Evolutionary conservation across 1,284 basidiomycete genomes (phyloP).

Genomic region (Leccinum subatratum): DNA sequence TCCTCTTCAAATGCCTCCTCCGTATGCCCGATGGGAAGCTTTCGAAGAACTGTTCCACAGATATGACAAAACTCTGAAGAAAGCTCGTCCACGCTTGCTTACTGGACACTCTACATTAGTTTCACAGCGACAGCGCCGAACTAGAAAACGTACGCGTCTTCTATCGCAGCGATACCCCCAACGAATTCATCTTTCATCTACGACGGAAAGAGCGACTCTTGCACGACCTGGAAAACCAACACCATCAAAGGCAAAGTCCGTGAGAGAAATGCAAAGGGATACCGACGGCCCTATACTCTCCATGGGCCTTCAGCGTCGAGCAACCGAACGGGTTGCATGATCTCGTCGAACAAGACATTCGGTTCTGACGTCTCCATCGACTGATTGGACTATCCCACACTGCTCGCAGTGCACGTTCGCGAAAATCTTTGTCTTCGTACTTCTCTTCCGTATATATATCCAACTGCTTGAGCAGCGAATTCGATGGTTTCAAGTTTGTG

Average conservation of each 20-base stretch:
- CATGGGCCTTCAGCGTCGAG: constrained; percentile 12
- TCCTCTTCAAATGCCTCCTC: constrained; percentile 14
- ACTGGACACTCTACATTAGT: constrained; percentile 15
- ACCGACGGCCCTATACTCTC: constrained; percentile 49
- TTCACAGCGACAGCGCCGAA: neutral
- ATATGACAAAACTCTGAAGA: constrained; percentile 17
- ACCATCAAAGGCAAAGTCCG: constrained; percentile 9
- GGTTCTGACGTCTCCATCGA: constrained; percentile 44
- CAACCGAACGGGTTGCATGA: constrained; percentile 52
- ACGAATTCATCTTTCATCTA: constrained; percentile 71
- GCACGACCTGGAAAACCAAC: constrained; percentile 44
- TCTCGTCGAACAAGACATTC: constrained; percentile 49
- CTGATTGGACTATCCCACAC: constrained; percentile 30
- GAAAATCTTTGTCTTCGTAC: too few species aligned
- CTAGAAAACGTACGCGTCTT: constrained; percentile 49
- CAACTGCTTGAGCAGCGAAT: too few species aligned
- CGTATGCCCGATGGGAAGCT: constrained; percentile 16
- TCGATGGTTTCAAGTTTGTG: too few species aligned
- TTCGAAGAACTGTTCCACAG: constrained; percentile 21
- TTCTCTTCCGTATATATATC: too few species aligned
- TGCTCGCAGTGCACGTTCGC: too few species aligned
- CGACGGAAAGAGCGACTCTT: constrained; percentile 56
- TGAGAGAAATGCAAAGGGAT: neutral
- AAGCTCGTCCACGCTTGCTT: constrained; percentile 22
- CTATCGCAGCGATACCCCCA: constrained; percentile 58